Percentiles rank a stretch among this genome's conserved stretches.
These are phyloP conservation scores for Butyriboletus loyo DNA, from an alignment of 768 basidiomycete species.

Conservation along the genomic window DNA sequence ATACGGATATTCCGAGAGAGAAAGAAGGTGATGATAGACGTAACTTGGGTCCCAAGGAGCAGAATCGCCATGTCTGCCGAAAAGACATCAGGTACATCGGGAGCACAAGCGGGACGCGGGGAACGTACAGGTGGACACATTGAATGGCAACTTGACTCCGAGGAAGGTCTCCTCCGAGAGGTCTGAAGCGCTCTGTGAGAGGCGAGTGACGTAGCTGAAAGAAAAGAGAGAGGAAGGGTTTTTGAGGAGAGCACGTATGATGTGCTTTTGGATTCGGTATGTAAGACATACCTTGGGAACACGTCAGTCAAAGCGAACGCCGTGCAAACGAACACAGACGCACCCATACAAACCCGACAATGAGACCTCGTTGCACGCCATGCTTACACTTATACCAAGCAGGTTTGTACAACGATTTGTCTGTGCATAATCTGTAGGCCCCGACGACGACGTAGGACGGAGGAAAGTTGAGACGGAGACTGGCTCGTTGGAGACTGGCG, in stretches of 20 bases:
- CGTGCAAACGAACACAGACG: constrained; percentile 13
- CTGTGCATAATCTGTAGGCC: constrained; percentile 76
- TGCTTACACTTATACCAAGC: constrained; percentile 86
- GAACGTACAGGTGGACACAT: constrained; percentile 61
- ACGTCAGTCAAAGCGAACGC: not conserved
- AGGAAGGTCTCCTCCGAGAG: constrained; percentile 52
- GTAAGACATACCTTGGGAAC: constrained; percentile 54
- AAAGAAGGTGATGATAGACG: constrained; percentile 76
- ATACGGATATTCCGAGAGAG: constrained; percentile 79
- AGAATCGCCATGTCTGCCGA: constrained; percentile 67
- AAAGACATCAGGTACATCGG: not conserved
- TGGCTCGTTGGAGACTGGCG: constrained; percentile 47
- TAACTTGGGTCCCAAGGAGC: constrained; percentile 71
- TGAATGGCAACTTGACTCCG: constrained; percentile 65
- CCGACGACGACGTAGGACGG: constrained; percentile 86
- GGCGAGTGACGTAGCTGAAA: constrained; percentile 23
- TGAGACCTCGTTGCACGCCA: constrained; percentile 64
- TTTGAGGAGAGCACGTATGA: constrained; percentile 44
- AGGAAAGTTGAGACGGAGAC: constrained; percentile 65
- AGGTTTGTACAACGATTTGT: constrained; percentile 63
- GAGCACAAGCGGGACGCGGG: not conserved
- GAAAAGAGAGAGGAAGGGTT: constrained; percentile 30
- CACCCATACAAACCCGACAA: constrained; percentile 73
- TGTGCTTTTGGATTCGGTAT: constrained; percentile 66
- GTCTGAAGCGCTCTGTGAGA: constrained; percentile 27